Conservation (phyloP, 73 alveolate species). For the Blepharisma japonicum region DNA sequence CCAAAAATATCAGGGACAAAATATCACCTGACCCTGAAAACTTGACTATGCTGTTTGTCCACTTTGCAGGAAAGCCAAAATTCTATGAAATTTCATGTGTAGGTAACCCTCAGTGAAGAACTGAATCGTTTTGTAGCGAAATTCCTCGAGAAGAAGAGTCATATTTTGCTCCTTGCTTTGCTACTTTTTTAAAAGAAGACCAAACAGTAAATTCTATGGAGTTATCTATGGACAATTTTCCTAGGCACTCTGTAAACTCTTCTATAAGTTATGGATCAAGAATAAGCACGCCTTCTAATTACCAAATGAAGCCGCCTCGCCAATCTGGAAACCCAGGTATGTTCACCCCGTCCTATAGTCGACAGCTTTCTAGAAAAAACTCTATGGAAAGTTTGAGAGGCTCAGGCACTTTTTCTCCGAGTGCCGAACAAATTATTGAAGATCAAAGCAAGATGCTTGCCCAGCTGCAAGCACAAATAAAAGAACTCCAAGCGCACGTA, state of each 20-base stretch:
- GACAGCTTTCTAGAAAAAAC: neutral
- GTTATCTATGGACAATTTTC: neutral
- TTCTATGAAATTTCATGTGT: neutral
- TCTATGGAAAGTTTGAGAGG: slow-evolving; percentile 5
- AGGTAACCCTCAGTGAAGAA: neutral
- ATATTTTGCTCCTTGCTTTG: neutral
- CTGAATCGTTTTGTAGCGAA: neutral
- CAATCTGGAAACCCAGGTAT: too few relatives aligned
- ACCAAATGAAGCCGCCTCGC: too few relatives aligned
- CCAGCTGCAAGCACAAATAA: slow-evolving; percentile 11
- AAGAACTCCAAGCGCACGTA: slow-evolving; percentile 18
- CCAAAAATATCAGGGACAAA: slow-evolving; percentile 3
- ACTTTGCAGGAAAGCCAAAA: neutral
- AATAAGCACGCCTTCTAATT: too few relatives aligned
- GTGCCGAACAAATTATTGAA: neutral
- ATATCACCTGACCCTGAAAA: neutral
- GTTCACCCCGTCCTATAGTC: too few relatives aligned
- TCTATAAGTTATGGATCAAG: too few relatives aligned
- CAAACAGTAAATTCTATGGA: slow-evolving; percentile 1
- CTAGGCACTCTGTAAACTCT: too few relatives aligned
- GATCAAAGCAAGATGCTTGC: slow-evolving; percentile 15
- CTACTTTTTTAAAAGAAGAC: slow-evolving; percentile 18
- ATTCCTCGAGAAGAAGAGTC: slow-evolving; percentile 5
- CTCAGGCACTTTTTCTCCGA: neutral
- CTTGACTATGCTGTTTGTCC: neutral